Evolutionary conservation across 306 rosid genomes (phyloP).

Genomic region (Medicago lupulina): DNA sequence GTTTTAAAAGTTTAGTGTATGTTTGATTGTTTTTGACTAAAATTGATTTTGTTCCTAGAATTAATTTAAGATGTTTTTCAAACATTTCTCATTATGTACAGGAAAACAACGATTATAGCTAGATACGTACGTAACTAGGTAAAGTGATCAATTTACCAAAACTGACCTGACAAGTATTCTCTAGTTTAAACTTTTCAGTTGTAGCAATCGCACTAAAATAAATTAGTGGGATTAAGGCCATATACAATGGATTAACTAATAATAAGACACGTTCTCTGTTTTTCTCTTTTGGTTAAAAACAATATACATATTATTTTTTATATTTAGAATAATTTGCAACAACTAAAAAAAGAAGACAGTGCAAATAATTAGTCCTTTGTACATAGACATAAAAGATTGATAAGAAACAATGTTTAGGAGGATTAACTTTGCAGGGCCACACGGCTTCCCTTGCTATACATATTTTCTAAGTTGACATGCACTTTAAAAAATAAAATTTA

Average conservation of each 20-base stretch:
- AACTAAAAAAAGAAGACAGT: too few species aligned
- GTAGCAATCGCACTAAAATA: slow-evolving; percentile 9
- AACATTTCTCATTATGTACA: too few species aligned
- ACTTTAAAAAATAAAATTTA: too few species aligned
- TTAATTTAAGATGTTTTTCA: too few species aligned
- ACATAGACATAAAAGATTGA: background rate
- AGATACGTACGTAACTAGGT: background rate
- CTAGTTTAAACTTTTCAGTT: background rate
- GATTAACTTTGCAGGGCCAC: background rate
- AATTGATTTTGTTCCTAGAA: too few species aligned
- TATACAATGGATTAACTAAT: background rate
- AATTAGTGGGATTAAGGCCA: slow-evolving; percentile 3
- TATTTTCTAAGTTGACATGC: too few species aligned
- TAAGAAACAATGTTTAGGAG: background rate
- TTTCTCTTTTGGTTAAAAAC: background rate
- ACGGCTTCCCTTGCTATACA: too few species aligned
- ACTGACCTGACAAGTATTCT: slow-evolving; percentile 6
- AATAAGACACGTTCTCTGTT: slow-evolving; percentile 3
- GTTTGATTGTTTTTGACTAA: too few species aligned
- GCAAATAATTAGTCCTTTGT: too few species aligned
- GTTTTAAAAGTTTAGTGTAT: too few species aligned
- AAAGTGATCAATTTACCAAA: slow-evolving; percentile 17
- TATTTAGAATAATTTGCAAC: too few species aligned
- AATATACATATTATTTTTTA: background rate
- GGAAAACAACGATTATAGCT: background rate